Evolutionary conservation across 495 filamentous ascomycete species (phyloP), one percentile per base, ranked within the genome.

Genomic region (Margaritispora aquatica): DNA sequence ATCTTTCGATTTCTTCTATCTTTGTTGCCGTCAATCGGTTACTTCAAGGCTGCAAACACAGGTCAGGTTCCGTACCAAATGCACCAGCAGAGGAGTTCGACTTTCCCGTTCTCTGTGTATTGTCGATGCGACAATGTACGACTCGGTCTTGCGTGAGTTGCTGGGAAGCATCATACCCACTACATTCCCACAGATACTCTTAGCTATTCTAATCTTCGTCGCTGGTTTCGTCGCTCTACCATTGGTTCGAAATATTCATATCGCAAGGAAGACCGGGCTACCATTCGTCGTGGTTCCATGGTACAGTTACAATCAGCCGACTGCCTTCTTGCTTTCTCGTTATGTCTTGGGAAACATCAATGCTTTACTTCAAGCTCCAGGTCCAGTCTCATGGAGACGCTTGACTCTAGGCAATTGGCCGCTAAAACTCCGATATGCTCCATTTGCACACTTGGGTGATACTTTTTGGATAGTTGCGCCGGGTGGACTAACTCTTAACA

Each of bases 381-480:
- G 13, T 9, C 4, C 41, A 23, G 22, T 29, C n/a, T 54, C 52
- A 38, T 54, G 52, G 52, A 31, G 31, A 41, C 13, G 31, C 1
- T 21, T 36, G 7, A 22, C 10, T 38, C n/a, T 29, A 20, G 27
- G 15, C 21, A 36, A 19, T 22, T 31, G 51, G 52, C 52, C 52
- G 17, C n/a, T 54, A 9, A 36, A 41, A 19, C 52, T 54, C 13
- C 52, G 52, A 3, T 31, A 54, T 24, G 52, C 27, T 23, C 52
- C 52, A 5, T 54, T 54, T 22, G 17, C 27, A 21, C 26, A n/a
- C 15, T 36, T 54, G 15, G 15, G 52, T 1, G 59, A 62, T 26
- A 57, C 55, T 1, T 62, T 49, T 20, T 22, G 57, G 17, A 49
- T 23, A 27, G 54, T 53, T 10, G 44, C 49, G 13, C 59, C 54